Evolutionary conservation across 805 yeast genomes (phyloP).

Genomic region (Starmera dryadoides): DNA sequence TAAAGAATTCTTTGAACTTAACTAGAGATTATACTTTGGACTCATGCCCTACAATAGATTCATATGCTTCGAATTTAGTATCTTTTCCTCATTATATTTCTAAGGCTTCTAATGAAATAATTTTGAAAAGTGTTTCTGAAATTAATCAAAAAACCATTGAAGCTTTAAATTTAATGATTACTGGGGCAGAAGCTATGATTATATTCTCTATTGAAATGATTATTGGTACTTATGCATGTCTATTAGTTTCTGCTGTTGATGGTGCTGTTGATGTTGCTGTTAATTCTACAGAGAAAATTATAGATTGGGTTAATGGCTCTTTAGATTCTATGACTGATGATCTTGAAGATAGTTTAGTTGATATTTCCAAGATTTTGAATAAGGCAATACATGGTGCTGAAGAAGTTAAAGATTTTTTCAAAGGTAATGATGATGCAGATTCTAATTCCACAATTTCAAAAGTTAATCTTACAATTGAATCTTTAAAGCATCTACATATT

Average conservation of each 20-base stretch:
- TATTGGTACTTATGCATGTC: slow-evolving; percentile 83
- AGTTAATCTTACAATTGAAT: slow-evolving; percentile 51
- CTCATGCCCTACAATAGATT: slow-evolving; percentile 43
- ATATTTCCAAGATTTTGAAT: slow-evolving; percentile 51
- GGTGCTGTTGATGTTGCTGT: slow-evolving; percentile 69
- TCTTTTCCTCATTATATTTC: slow-evolving; percentile 55
- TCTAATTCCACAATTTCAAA: slow-evolving; percentile 29
- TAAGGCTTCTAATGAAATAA: slow-evolving; percentile 42
- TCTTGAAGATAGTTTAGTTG: slow-evolving; percentile 59
- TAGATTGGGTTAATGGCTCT: slow-evolving; percentile 56
- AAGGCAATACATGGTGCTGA: slow-evolving; percentile 43
- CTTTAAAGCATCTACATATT: slow-evolving; percentile 52
- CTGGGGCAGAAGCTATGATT: slow-evolving; percentile 52
- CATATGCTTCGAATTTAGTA: slow-evolving; percentile 23
- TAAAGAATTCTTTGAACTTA: slow-evolving; percentile 33
- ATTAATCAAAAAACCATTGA: slow-evolving; percentile 39
- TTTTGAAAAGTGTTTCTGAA: slow-evolving; percentile 39
- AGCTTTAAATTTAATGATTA: slow-evolving; percentile 38
- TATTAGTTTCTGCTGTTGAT: slow-evolving; percentile 65
- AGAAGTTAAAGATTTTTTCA: slow-evolving; percentile 49
- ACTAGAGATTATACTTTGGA: slow-evolving; percentile 31
- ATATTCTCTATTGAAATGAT: slow-evolving; percentile 64
- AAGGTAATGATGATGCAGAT: slow-evolving; percentile 21
- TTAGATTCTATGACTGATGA: slow-evolving; percentile 47
- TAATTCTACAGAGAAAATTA: slow-evolving; percentile 60